These are phyloP conservation scores for Byssochlamys sp. DNA, from an alignment of 2,329 filamentous ascomycete species.

Conservation along the genomic window DNA sequence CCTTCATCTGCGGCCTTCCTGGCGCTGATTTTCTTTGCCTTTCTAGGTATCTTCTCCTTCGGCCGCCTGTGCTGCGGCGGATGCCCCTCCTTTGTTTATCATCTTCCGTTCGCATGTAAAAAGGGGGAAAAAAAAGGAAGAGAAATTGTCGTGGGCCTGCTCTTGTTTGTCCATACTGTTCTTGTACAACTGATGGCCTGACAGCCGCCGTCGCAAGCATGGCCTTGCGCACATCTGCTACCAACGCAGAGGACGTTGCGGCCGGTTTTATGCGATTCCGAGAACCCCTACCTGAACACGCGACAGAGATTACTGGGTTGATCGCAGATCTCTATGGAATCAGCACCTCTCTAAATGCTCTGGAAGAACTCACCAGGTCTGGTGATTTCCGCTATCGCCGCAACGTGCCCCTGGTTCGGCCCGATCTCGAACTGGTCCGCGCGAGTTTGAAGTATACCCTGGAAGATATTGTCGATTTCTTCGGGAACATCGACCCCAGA, in stretches of 20 bases:
- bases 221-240: conserved; percentile 35
- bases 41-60: background rate
- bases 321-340: conserved; percentile 48
- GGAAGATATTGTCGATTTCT: conserved; percentile 40
- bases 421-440: conserved; percentile 41
- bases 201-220: conserved; percentile 19
- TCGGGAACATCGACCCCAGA: conserved; percentile 30
- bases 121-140: too few relatives aligned
- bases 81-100: conserved; percentile 1
- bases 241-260: conserved; percentile 45
- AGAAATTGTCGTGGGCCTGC: background rate
- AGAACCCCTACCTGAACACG: conserved; percentile 41
- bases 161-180: background rate
- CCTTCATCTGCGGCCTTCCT: background rate
- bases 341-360: conserved; percentile 39
- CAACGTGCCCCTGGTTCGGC: conserved; percentile 31
- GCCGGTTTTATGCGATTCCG: conserved; percentile 43
- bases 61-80: background rate
- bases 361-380: conserved; percentile 37
- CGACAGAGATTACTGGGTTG: conserved; percentile 44
- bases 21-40: background rate
- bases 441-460: conserved; percentile 44
- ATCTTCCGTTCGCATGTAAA: background rate
- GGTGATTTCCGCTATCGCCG: conserved; percentile 24
- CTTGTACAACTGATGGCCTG: conserved; percentile 11